A percentile compares a stretch with the other conserved stretches of the same genome.
Conservation (phyloP, 495 filamentous ascomycete genomes). For the Entonaema liquescens region DNA sequence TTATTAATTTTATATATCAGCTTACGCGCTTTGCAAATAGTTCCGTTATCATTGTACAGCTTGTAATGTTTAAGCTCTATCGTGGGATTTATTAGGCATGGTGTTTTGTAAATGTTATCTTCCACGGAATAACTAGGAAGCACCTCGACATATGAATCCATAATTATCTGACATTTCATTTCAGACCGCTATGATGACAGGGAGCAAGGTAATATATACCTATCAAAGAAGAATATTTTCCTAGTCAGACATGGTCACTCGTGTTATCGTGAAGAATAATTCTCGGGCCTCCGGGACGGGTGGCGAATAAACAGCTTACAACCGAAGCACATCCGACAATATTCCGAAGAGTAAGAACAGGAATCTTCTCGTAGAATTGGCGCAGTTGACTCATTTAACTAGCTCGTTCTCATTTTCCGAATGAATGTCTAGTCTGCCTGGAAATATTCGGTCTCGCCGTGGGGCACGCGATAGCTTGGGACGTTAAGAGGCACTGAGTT, state of each 20-base stretch:
- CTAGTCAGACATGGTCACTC: background rate
- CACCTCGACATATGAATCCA: too few relatives aligned
- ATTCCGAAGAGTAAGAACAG: background rate
- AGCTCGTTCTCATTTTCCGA: background rate
- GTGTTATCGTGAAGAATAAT: background rate
- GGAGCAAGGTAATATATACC: background rate
- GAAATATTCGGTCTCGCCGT: background rate
- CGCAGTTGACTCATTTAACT: background rate
- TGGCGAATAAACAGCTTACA: background rate
- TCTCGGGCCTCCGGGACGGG: slow-evolving; percentile 3
- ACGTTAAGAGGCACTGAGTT: background rate
- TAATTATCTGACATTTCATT: background rate
- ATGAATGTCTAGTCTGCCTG: background rate
- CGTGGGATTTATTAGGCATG: too few relatives aligned
- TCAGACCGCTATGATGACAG: too few relatives aligned
- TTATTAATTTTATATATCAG: too few relatives aligned
- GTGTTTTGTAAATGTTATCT: too few relatives aligned
- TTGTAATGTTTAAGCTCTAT: too few relatives aligned
- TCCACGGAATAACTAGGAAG: too few relatives aligned
- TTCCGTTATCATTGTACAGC: too few relatives aligned
- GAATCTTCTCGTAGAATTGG: slow-evolving; percentile 5
- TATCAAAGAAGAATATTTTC: too few relatives aligned
- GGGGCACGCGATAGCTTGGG: background rate
- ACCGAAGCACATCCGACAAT: slow-evolving; percentile 17
- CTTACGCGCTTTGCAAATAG: too few relatives aligned